Evolutionary conservation across 1,284 basidiomycete genomes (phyloP).

Genomic region (Lentinus polychrous): DNA sequence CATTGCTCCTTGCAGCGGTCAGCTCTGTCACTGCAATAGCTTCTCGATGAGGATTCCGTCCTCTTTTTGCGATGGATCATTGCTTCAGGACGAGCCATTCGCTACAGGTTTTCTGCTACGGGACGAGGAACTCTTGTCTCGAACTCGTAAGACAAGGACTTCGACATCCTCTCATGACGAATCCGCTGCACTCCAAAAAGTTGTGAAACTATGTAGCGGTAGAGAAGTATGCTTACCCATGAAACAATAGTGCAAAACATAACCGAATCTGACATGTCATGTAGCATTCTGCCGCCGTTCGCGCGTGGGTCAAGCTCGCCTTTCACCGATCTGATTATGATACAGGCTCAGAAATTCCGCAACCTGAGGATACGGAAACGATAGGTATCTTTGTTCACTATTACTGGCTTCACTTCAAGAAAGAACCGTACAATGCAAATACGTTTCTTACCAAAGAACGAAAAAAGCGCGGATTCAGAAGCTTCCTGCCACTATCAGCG

Average conservation of each 20-base stretch:
- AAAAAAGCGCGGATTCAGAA: constrained; percentile 2
- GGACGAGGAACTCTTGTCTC: not conserved
- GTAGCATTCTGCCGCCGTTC: not conserved
- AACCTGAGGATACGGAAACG: not conserved
- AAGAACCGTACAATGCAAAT: not conserved
- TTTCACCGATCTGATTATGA: constrained; percentile 8
- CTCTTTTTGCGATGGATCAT: constrained; percentile 19
- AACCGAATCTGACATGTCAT: not conserved
- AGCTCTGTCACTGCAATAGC: too few species aligned
- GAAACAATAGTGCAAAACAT: too few species aligned
- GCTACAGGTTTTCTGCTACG: constrained; percentile 13
- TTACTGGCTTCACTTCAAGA: constrained; percentile 19
- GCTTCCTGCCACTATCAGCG: not conserved
- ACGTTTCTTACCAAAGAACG: not conserved
- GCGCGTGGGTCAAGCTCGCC: constrained; percentile 18
- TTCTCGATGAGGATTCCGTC: constrained; percentile 15
- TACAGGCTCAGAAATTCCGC: not conserved
- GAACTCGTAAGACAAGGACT: not conserved
- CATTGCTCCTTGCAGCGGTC: too few species aligned
- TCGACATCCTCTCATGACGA: too few species aligned
- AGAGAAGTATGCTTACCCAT: too few species aligned
- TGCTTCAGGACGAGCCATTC: constrained; percentile 27
- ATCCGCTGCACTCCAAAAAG: too few species aligned
- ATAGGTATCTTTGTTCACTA: constrained; percentile 20
- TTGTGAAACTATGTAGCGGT: too few species aligned